These are phyloP conservation scores for Acrodontium crateriforme DNA, from an alignment of 2,329 filamentous ascomycete genomes.

Conservation along the genomic window DNA sequence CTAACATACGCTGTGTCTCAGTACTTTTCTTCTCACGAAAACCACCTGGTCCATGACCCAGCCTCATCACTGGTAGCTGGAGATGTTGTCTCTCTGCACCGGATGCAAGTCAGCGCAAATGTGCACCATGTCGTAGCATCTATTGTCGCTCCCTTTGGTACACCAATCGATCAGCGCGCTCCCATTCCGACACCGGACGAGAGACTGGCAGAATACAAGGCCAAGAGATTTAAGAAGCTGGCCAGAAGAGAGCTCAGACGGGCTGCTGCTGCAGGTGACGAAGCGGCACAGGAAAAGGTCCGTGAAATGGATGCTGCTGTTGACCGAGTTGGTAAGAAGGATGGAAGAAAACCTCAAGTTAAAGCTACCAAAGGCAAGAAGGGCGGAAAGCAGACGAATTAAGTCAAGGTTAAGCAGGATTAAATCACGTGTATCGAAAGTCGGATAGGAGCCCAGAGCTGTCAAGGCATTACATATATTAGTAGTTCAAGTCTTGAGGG, in stretches of 20 bases:
- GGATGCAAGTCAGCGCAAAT: constrained; percentile 49
- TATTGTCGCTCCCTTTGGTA: constrained; percentile 59
- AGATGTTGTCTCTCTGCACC: constrained; percentile 61
- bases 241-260: constrained; percentile 22
- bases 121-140: constrained; percentile 63
- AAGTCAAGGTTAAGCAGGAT: no score
- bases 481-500: no score
- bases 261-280: constrained; percentile 18
- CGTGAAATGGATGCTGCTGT: constrained; percentile 16
- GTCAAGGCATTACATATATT: no score
- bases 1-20: constrained; percentile 21
- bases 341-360: no score
- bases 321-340: no score
- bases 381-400: no score
- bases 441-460: no score
- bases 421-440: no score
- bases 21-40: constrained; percentile 51
- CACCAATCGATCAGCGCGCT: constrained; percentile 49
- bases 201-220: constrained; percentile 40
- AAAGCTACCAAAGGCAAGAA: constrained; percentile 17
- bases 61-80: constrained; percentile 57
- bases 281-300: constrained; percentile 15
- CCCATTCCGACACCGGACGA: constrained; percentile 52
- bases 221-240: constrained; percentile 44
- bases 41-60: constrained; percentile 66